Percentiles rank a stretch among this genome's conserved stretches.
phyloP scores from a whole-genome alignment of 345 rosid species.

The Hevea brasiliensis region DNA sequence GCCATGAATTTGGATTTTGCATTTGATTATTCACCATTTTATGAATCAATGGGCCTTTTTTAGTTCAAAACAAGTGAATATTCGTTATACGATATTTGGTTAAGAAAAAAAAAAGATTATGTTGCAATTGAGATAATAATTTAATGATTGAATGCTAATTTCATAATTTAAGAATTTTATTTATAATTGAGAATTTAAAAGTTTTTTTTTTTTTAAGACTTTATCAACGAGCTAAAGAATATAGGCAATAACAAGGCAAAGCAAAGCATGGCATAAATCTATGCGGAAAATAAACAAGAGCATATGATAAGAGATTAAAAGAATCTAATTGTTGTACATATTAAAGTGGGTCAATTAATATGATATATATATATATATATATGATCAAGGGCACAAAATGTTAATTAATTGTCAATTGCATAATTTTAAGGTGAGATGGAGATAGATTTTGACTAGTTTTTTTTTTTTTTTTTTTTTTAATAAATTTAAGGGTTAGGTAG shows the following conservation, averaged over 20 bases:
- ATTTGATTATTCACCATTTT: neutral
- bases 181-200: too few relatives aligned
- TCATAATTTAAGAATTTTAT: too few relatives aligned
- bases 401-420: neutral
- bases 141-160: too few relatives aligned
- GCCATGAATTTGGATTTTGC: neutral
- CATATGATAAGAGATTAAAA: neutral
- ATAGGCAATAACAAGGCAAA: slow-evolving; percentile 22
- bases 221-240: slow-evolving; percentile 5
- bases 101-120: too few relatives aligned
- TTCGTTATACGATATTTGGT: too few relatives aligned
- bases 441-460: slow-evolving; percentile 24
- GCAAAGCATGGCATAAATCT: slow-evolving; percentile 10
- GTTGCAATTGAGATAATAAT: too few relatives aligned
- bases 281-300: slow-evolving; percentile 15
- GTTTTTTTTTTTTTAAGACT: neutral
- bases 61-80: neutral
- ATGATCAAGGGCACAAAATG: too few relatives aligned
- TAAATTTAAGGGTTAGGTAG: slow-evolving; percentile 21
- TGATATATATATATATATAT: too few relatives aligned
- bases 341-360: slow-evolving; percentile 13
- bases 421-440: slow-evolving; percentile 13
- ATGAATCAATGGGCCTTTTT: neutral
- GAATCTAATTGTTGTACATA: neutral
- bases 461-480: slow-evolving; percentile 1